These are phyloP conservation scores for Spirogloea muscicola DNA, from an alignment of 139 green algal species.

Conservation along the genomic window DNA sequence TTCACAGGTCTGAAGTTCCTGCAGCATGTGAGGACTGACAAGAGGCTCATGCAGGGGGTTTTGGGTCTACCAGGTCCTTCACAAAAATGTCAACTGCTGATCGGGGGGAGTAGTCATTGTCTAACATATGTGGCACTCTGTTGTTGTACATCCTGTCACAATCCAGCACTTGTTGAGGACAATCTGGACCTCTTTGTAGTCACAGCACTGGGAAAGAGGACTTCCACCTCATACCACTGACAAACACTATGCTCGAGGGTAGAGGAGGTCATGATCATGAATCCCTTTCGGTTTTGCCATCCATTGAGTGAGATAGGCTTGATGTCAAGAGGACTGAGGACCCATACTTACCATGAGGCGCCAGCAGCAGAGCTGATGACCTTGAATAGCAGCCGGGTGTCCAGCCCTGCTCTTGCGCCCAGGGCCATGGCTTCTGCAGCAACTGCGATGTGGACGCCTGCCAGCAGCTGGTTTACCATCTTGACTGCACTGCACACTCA, in stretches of 20 bases:
- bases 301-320: too few relatives aligned
- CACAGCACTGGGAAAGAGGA: too few relatives aligned
- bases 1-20: too few relatives aligned
- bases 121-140: slow-evolving; percentile 50
- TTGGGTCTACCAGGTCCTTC: slow-evolving; percentile 43
- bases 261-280: too few relatives aligned
- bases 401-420: slow-evolving; percentile 40
- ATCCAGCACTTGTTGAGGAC: too few relatives aligned
- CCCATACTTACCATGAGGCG: slow-evolving; percentile 33
- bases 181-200: too few relatives aligned
- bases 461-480: slow-evolving; percentile 54
- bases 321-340: too few relatives aligned
- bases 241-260: too few relatives aligned
- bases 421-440: slow-evolving; percentile 51
- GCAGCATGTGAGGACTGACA: too few relatives aligned
- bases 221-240: too few relatives aligned
- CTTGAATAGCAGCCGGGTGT: slow-evolving; percentile 42
- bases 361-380: slow-evolving; percentile 46
- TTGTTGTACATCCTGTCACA: slow-evolving; percentile 38
- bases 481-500: slow-evolving; percentile 42
- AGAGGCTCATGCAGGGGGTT: too few relatives aligned
- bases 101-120: slow-evolving; percentile 28
- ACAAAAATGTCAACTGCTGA: slow-evolving; percentile 51
- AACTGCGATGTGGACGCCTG: slow-evolving; percentile 49
- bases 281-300: too few relatives aligned